Evolutionary conservation across 2,329 filamentous ascomycete genomes (phyloP).

Genomic region (Colletotrichum gigasporum): DNA sequence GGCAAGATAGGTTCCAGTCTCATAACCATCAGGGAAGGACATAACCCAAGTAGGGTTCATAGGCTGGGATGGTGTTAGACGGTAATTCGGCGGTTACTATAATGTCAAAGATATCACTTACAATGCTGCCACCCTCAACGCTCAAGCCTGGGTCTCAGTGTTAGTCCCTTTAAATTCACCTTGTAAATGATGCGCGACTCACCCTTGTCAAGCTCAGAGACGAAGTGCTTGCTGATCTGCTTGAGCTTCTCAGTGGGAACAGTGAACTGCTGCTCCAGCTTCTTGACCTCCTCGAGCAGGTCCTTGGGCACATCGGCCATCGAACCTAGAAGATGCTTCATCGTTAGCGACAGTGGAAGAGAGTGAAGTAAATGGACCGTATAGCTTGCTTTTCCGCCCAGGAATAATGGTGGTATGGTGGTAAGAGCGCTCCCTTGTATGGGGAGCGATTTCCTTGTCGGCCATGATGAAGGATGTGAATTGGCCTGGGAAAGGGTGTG

Average conservation of each 20-base stretch:
- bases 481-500: neutral
- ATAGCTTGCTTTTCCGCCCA: slow-evolving; percentile 27
- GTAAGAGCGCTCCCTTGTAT: slow-evolving; percentile 32
- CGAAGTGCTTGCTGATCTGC: slow-evolving; percentile 88
- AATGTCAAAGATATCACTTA: slow-evolving; percentile 57
- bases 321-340: slow-evolving; percentile 68
- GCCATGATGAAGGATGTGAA: slow-evolving; percentile 13
- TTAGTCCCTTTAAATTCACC: slow-evolving; percentile 24
- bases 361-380: neutral
- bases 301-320: slow-evolving; percentile 91
- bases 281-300: slow-evolving; percentile 81
- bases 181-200: slow-evolving; percentile 36
- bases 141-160: slow-evolving; percentile 69
- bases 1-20: slow-evolving; percentile 87
- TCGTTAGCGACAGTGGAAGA: slow-evolving; percentile 9
- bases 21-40: slow-evolving; percentile 85
- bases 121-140: slow-evolving; percentile 91
- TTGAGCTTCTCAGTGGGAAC: slow-evolving; percentile 84
- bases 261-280: slow-evolving; percentile 85
- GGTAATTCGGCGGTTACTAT: neutral
- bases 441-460: slow-evolving; percentile 32
- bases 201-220: slow-evolving; percentile 89
- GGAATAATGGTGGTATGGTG: slow-evolving; percentile 27
- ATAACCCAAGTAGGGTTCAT: slow-evolving; percentile 99
- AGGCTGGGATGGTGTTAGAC: slow-evolving; percentile 65